Evolutionary conservation across 306 rosid species (phyloP), one percentile per base, ranked within the genome.

Genomic region (Parietaria judaica): DNA sequence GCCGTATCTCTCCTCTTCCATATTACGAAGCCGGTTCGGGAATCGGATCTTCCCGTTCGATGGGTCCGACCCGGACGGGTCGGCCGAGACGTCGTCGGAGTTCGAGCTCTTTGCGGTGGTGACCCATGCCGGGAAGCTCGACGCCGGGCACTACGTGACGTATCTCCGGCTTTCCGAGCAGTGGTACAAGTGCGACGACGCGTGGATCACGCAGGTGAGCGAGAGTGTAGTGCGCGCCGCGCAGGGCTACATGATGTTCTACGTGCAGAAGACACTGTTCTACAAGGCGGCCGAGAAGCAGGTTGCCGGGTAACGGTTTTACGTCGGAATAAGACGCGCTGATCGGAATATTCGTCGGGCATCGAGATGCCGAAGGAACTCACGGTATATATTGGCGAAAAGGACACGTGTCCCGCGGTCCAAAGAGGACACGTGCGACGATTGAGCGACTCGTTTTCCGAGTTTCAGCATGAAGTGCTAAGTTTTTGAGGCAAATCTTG

Each of bases 191-290:
- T 90, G 97, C 11, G 95, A 90, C 3, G 95, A 90, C 75, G 90
- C 96, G 66, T 87, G 97, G 97, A 79, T 90, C 68, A 85, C 97
- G 60, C 84, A 59, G 71, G 97, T 90, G 62, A 90, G 79, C 63
- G 94, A 90, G 71, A 83, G 66, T 78, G 81, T 78, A 45, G 97
- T 90, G 64, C 81, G 95, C 82, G 95, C 95, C 3, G 88, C 97
- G 13, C 97, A 87, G 73, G 85, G 95, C 39, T 90, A 87, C 83
- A 87, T 87, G 96, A 81, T 90, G 96, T 90, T 90, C 76, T 87
- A 90, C 76, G 91, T 87, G 72, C 97, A 90, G 87, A 85, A 90
- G 86, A 83, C 81, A 91, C 81, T 90, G 49, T 84, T 64, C 67
- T 87, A 90, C 74, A 90, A 82, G 67, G 86, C 94, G 72, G 78